A percentile compares a stretch with the other conserved stretches of the same genome.
Evolutionary conservation across 208 protist genomes (phyloP).

Genomic region (Phytomonas sp.): DNA sequence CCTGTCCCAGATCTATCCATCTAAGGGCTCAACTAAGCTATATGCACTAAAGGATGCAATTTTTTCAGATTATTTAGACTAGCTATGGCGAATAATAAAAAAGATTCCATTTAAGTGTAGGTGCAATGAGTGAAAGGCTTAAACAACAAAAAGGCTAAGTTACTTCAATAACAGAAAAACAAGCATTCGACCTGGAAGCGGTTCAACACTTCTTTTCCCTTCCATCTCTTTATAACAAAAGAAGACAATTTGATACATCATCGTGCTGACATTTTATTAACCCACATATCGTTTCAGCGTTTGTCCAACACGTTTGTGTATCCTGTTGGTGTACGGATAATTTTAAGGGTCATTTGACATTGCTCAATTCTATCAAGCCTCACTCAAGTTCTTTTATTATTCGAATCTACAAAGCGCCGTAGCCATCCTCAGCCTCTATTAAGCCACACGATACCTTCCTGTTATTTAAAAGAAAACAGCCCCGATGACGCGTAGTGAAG

Average conservation of each 20-base stretch:
- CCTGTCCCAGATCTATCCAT: not conserved
- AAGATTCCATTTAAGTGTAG: not conserved
- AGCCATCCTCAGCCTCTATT: not conserved
- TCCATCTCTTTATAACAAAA: not conserved
- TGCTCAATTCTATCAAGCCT: too few relatives aligned
- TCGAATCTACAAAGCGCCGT: not conserved
- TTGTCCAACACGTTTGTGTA: not conserved
- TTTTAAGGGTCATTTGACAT: not conserved
- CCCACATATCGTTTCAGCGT: not conserved
- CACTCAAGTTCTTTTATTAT: not conserved
- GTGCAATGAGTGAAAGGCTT: not conserved
- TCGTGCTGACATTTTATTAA: not conserved
- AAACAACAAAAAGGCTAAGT: not conserved
- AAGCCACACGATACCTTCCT: not conserved
- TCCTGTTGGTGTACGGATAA: not conserved
- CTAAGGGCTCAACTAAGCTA: not conserved
- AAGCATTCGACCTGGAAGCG: not conserved
- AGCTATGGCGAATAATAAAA: not conserved
- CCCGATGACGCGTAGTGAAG: constrained; percentile 52
- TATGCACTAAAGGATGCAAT: not conserved
- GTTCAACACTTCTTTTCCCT: not conserved
- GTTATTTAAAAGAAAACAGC: constrained; percentile 44
- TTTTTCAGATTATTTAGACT: not conserved
- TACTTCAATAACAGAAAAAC: not conserved
- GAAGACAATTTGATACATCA: not conserved